Evolutionary conservation across 306 rosid species (phyloP), one percentile per base, ranked within the genome.

Genomic region (Mucuna pruriens): DNA sequence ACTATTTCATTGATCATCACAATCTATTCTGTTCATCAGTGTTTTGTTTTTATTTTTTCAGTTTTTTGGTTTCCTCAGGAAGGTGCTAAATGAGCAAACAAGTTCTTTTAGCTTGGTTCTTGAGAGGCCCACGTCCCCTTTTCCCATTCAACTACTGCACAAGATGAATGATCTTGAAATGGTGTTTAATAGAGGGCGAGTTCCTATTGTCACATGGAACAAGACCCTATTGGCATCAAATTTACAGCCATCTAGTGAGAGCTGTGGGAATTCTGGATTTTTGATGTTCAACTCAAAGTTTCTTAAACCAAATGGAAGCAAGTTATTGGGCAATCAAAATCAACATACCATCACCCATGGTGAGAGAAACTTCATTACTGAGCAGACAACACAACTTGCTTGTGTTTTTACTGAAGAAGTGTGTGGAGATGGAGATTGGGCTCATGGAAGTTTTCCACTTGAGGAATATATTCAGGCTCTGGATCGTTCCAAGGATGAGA

Each of bases 351-450:
- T 85, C 80, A 78, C 93, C 33, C 85, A 77, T 10, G 63, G 82
- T 60, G 94, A 82, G 84, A 90, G 79, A 87, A 82, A 85, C 40
- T 63, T 71, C 66, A 65, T 83, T 13, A 58, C 81, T 12, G 86
- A 86, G 52, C 89, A 84, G 11, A 54, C 85, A 31, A 51, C 86
- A 79, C 89, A 86, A 72, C 83, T 94, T 77, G 92, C 87, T 72
- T 84, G 91, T 75, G 80, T 92, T 71, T 88, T 92, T 72, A 67
- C 89, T 10, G 99, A 90, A 83, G 95, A 91, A 78, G 97, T 87
- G 38, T 74, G 90, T 75, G 93, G 93, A 76, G 95, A 91, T 76
- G 97, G 94, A 71, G 95, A 93, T 34, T 93, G 99, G 99, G 91
- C 86, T 86, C 88, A 93, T 42, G 99, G 99, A 69, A 90, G 89